Evolutionary conservation across 1,284 basidiomycete species (phyloP).

Genomic region (Ceratobasidium sp.): DNA sequence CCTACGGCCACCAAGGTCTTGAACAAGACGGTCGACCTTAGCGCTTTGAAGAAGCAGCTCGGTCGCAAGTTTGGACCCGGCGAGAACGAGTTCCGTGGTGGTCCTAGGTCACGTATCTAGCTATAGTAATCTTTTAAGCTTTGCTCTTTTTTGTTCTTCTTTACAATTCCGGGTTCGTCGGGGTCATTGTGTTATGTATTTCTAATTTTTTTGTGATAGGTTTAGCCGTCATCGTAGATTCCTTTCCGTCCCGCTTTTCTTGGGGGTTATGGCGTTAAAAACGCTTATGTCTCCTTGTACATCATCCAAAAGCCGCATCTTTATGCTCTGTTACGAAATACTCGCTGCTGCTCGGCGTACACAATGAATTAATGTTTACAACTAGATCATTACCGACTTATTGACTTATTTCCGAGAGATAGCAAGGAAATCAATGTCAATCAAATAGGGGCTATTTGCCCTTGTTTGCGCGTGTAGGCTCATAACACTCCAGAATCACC

Average conservation of each 20-base stretch:
- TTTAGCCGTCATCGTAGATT: slow-evolving; percentile 4
- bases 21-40: slow-evolving; percentile 24
- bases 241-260: neutral
- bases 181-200: slow-evolving; percentile 2
- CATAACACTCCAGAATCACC: neutral
- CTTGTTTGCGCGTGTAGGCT: neutral
- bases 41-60: slow-evolving; percentile 33
- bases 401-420: neutral
- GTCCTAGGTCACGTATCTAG: slow-evolving; percentile 32
- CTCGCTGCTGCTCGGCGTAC: neutral
- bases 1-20: slow-evolving; percentile 28
- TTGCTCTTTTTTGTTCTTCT: neutral
- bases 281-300: neutral
- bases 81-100: slow-evolving; percentile 34
- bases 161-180: neutral
- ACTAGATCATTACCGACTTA: neutral
- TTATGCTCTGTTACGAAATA: slow-evolving; percentile 9
- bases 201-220: slow-evolving; percentile 12
- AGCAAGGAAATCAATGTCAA: neutral
- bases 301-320: neutral
- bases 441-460: neutral
- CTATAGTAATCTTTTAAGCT: neutral
- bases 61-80: slow-evolving; percentile 24
- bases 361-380: neutral
- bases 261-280: neutral